Conservation (phyloP, 1,284 basidiomycete species). For the Fomes fomentarius region DNA sequence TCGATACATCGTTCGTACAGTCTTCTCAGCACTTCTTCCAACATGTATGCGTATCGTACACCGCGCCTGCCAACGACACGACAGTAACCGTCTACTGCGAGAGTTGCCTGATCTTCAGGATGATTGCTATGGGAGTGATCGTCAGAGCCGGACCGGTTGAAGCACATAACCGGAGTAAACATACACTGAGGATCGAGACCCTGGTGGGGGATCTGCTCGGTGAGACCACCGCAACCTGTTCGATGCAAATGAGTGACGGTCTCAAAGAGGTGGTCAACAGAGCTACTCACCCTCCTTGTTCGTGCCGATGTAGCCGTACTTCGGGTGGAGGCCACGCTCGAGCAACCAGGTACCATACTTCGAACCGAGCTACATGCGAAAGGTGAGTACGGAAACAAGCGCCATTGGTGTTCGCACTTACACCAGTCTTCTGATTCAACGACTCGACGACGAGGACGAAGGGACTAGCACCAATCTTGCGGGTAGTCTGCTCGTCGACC, state of each 20-base stretch:
- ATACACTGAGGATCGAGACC: slow-evolving; percentile 73
- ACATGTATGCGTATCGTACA: slow-evolving; percentile 22
- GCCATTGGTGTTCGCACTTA: slow-evolving; percentile 38
- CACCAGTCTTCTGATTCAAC: slow-evolving; percentile 86
- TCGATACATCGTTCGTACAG: slow-evolving; percentile 4
- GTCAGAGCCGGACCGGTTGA: slow-evolving; percentile 9
- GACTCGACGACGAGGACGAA: slow-evolving; percentile 86
- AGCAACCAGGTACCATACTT: slow-evolving; percentile 85
- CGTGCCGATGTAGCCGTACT: slow-evolving; percentile 80
- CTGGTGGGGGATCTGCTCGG: slow-evolving; percentile 81
- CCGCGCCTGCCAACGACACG: not conserved
- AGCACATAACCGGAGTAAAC: slow-evolving; percentile 28
- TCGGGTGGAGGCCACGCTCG: slow-evolving; percentile 78
- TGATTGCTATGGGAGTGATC: slow-evolving; percentile 53
- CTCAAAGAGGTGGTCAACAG: slow-evolving; percentile 4
- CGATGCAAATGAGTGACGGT: not conserved
- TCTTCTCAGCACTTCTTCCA: slow-evolving; percentile 4
- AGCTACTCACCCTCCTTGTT: slow-evolving; percentile 62
- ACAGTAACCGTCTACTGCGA: slow-evolving; percentile 33
- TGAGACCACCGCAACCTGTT: slow-evolving; percentile 71
- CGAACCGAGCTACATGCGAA: slow-evolving; percentile 61
- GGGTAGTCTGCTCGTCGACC: slow-evolving; percentile 77
- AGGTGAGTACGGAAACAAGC: not conserved
- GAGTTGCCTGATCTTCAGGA: slow-evolving; percentile 62
- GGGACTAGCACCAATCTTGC: slow-evolving; percentile 68